These are phyloP conservation scores for Lathyrus aphaca DNA, from an alignment of 306 rosid species.

Conservation along the genomic window DNA sequence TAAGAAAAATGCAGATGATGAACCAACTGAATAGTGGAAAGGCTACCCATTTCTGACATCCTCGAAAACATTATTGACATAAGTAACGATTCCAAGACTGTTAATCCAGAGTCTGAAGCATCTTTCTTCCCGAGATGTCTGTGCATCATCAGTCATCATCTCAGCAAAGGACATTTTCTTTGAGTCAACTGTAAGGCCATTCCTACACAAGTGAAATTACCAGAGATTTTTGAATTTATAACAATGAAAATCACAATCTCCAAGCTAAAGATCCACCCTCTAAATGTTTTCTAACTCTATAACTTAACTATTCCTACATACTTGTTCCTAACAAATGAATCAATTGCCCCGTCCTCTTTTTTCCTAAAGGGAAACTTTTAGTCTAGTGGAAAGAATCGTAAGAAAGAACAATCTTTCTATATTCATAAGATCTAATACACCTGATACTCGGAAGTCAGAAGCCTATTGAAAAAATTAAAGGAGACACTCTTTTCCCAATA, in stretches of 20 bases:
- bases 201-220: constrained; percentile 58
- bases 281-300: neutral
- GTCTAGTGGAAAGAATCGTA: constrained; percentile 16
- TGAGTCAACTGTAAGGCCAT: constrained; percentile 84
- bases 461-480: constrained; percentile 19
- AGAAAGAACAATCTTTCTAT: constrained; percentile 12
- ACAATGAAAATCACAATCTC: constrained; percentile 22
- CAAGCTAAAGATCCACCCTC: neutral
- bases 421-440: constrained; percentile 9
- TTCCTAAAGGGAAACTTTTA: neutral
- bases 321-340: constrained; percentile 17
- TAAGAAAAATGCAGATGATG: constrained; percentile 22
- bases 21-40: constrained; percentile 37
- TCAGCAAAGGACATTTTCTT: constrained; percentile 82
- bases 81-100: constrained; percentile 87
- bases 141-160: constrained; percentile 96
- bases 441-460: constrained; percentile 1
- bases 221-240: constrained; percentile 21
- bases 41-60: constrained; percentile 92
- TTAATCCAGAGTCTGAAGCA: constrained; percentile 98
- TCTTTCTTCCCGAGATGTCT: constrained; percentile 97
- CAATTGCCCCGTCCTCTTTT: neutral
- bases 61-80: constrained; percentile 92
- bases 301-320: neutral
- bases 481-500: constrained; percentile 3